Conservation (phyloP, 352 stramenopile species). For the Globisporangium paroecandrum region DNA sequence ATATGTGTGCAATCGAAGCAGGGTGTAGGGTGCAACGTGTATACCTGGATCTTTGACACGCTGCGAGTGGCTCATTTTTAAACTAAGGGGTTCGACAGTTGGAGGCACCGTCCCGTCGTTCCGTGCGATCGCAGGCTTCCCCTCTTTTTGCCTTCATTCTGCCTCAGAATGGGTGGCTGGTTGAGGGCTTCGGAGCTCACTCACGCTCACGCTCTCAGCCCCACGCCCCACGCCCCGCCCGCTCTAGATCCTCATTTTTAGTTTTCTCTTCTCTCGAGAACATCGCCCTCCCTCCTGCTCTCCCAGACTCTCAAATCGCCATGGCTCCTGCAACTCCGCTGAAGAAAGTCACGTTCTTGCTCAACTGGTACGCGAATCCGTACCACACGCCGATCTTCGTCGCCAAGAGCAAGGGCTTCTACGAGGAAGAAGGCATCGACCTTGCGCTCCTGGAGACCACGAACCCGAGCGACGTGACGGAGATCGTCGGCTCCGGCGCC, state of each 20-base stretch:
- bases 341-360: conserved; percentile 49
- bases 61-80: neutral
- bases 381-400: conserved; percentile 58
- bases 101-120: conserved; percentile 1
- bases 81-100: conserved; percentile 8
- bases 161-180: neutral
- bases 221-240: neutral
- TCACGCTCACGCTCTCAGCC: neutral
- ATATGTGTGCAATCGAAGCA: conserved; percentile 6
- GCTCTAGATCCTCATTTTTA: conserved; percentile 8
- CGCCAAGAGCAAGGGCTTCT: conserved; percentile 47
- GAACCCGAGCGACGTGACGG: conserved; percentile 47
- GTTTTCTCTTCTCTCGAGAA: conserved; percentile 9
- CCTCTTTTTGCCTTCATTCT: neutral
- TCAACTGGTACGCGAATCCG: conserved; percentile 55
- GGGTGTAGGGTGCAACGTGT: conserved; percentile 1
- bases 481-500: conserved; percentile 45
- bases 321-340: conserved; percentile 33
- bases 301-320: neutral
- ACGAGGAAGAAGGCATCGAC: conserved; percentile 51
- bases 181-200: neutral
- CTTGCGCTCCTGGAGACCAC: conserved; percentile 48
- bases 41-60: neutral
- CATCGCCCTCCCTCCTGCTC: neutral
- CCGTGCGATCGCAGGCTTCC: neutral